phyloP scores from a whole-genome alignment of 2,329 filamentous ascomycete genomes.

The Exserohilum rostratum region DNA sequence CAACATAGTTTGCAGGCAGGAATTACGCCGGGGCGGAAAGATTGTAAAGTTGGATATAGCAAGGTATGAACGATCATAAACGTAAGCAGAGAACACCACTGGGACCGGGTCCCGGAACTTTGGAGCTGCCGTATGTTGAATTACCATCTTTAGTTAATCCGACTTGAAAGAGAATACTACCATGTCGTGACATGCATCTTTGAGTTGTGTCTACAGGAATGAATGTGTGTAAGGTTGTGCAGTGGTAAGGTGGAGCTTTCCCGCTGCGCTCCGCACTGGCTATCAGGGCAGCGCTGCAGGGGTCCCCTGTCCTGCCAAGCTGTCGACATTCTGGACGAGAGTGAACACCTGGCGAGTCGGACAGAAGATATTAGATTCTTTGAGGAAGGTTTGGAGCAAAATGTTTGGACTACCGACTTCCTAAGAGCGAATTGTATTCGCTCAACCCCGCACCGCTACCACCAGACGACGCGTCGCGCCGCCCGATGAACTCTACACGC shows the following conservation, averaged over 20 bases:
- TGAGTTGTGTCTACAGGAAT: too few relatives aligned
- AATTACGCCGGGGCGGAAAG: not conserved
- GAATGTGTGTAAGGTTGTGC: not conserved
- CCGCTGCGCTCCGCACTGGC: slow-evolving; percentile 23
- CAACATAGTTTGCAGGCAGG: too few relatives aligned
- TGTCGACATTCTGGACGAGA: slow-evolving; percentile 19
- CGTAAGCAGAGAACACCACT: too few relatives aligned
- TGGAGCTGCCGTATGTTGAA: too few relatives aligned
- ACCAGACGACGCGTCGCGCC: slow-evolving; percentile 13
- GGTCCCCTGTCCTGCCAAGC: slow-evolving; percentile 26
- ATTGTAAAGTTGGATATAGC: not conserved
- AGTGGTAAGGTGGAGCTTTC: slow-evolving; percentile 12
- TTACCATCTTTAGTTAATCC: too few relatives aligned
- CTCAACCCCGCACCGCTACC: slow-evolving; percentile 1
- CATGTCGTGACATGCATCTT: too few relatives aligned
- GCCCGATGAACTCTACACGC: slow-evolving; percentile 51
- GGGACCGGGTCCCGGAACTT: too few relatives aligned
- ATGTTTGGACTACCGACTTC: slow-evolving; percentile 7
- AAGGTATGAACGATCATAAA: not conserved
- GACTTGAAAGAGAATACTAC: too few relatives aligned
- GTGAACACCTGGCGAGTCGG: slow-evolving; percentile 34
- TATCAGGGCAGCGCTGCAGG: slow-evolving; percentile 8
- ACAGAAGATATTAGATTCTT: slow-evolving; percentile 2
- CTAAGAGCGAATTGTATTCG: slow-evolving; percentile 10
- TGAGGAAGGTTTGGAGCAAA: slow-evolving; percentile 1